These are phyloP conservation scores for Casuarina equisetifolia DNA, from an alignment of 306 rosid genomes.

Conservation along the genomic window DNA sequence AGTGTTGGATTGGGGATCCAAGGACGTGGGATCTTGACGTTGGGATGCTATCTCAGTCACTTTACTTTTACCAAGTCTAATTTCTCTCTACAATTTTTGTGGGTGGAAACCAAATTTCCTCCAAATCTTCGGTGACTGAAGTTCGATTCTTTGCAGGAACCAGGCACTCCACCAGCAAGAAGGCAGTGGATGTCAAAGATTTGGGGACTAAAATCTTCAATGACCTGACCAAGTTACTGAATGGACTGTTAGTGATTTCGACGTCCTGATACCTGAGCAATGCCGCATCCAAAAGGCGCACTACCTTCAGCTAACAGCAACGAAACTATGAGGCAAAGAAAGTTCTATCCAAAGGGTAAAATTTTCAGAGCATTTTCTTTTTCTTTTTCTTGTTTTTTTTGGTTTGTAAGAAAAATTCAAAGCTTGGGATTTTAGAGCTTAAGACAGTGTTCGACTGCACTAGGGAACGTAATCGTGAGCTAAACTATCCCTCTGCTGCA, in stretches of 20 bases:
- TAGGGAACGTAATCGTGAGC: too few species aligned
- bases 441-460: too few species aligned
- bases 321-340: background rate
- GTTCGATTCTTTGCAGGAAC: constrained; percentile 30
- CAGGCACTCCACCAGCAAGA: constrained; percentile 38
- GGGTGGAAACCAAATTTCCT: too few species aligned
- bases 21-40: constrained; percentile 69
- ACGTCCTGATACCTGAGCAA: constrained; percentile 29
- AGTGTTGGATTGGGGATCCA: constrained; percentile 62
- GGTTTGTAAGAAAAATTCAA: background rate
- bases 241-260: constrained; percentile 40
- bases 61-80: constrained; percentile 59
- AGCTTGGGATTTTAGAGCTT: background rate
- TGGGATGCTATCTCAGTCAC: constrained; percentile 63
- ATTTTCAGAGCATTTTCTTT: background rate
- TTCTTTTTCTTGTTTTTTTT: too few species aligned
- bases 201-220: constrained; percentile 45
- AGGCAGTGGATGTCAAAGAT: constrained; percentile 44
- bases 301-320: constrained; percentile 3
- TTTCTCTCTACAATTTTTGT: background rate
- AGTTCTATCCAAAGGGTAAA: constrained; percentile 3
- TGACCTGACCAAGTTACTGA: constrained; percentile 43
- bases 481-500: too few species aligned
- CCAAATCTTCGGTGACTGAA: background rate
- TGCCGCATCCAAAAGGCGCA: background rate